A percentile compares a stretch with the other conserved stretches of the same genome.
phyloP scores from a whole-genome alignment of 1,139 yeast genomes.

The Saccharomyces pastorianus region DNA sequence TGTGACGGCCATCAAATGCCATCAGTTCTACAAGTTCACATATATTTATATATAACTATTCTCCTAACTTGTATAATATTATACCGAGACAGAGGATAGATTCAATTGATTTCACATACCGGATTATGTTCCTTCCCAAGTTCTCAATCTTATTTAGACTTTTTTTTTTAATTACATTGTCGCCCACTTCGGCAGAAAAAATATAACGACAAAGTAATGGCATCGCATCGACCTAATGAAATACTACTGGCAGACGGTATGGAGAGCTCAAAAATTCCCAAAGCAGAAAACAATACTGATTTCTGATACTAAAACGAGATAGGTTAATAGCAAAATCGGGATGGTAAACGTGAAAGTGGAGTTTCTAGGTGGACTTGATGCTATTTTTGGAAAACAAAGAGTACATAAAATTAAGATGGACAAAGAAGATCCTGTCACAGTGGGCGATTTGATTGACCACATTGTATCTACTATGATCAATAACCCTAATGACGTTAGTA shows the following conservation, averaged over 20 bases:
- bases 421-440: slow-evolving; percentile 39
- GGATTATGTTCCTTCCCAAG: neutral
- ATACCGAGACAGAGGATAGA: neutral
- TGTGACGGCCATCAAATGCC: neutral
- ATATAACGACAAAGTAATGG: neutral
- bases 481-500: slow-evolving; percentile 57
- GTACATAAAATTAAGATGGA: slow-evolving; percentile 37
- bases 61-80: neutral
- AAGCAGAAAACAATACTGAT: neutral
- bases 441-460: slow-evolving; percentile 49
- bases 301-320: neutral
- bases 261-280: neutral
- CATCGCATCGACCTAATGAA: neutral
- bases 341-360: slow-evolving; percentile 37
- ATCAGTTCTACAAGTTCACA: neutral
- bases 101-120: neutral
- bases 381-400: slow-evolving; percentile 47
- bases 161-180: neutral
- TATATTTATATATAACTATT: neutral
- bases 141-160: neutral
- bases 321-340: neutral
- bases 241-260: neutral
- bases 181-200: neutral
- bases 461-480: slow-evolving; percentile 49
- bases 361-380: slow-evolving; percentile 63